Evolutionary conservation across 176 grass and related monocot genomes (phyloP).

Genomic region (Triticum urartu): DNA sequence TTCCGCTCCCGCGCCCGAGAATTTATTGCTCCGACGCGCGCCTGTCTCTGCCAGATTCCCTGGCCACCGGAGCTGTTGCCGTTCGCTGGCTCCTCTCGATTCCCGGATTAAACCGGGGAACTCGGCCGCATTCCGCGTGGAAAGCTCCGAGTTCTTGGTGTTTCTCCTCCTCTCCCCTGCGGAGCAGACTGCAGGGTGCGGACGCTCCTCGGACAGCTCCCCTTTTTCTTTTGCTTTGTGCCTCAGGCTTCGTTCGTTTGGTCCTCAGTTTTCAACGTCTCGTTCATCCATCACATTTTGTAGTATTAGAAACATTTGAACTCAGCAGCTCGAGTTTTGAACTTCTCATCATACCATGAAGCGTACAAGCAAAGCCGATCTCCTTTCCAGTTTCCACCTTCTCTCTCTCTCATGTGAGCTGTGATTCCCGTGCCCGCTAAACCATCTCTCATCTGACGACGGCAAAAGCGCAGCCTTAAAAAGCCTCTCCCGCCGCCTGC

Average conservation of each 20-base stretch:
- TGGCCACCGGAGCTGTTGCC: not conserved
- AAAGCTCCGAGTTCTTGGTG: slow-evolving; percentile 44
- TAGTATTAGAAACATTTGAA: not conserved
- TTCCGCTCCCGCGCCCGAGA: slow-evolving; percentile 51
- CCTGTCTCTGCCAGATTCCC: slow-evolving; percentile 35
- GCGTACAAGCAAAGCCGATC: slow-evolving; percentile 6
- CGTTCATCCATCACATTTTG: not conserved
- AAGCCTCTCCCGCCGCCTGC: slow-evolving; percentile 27
- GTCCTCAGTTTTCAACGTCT: not conserved
- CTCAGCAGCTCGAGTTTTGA: slow-evolving; percentile 3
- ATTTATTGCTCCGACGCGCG: slow-evolving; percentile 45
- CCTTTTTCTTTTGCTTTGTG: slow-evolving; percentile 34
- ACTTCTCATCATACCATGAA: not conserved
- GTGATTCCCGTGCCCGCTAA: slow-evolving; percentile 22
- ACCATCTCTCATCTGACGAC: not conserved
- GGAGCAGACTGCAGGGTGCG: slow-evolving; percentile 3
- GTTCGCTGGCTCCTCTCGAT: not conserved
- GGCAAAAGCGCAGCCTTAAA: slow-evolving; percentile 29
- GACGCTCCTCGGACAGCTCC: not conserved
- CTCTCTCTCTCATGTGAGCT: slow-evolving; percentile 24
- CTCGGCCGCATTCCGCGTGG: slow-evolving; percentile 11
- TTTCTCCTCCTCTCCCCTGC: not conserved
- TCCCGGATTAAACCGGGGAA: not conserved
- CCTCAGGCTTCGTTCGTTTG: slow-evolving; percentile 9
- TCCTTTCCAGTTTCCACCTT: not conserved